Base-by-base conservation (phyloP, 1,284 basidiomycete genomes). In the Vanrija pseudolonga region DNA sequence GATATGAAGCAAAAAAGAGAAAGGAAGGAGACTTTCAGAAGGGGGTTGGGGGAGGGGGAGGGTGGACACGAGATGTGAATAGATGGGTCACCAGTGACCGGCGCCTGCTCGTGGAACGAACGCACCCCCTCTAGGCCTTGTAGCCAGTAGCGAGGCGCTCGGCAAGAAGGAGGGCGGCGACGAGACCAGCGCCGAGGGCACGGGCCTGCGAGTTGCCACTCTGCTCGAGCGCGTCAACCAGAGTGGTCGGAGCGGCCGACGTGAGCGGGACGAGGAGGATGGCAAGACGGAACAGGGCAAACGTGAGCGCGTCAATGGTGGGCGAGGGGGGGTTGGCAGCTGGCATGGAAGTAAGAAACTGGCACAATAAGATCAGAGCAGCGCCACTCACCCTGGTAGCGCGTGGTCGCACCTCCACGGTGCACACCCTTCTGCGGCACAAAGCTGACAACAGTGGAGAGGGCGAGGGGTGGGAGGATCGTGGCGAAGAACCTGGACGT, bases 191-290 rank as follows among this genome's bases (percentile, higher is more conserved):
- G 12, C 64, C 67, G 9, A 77, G 60, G 2, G 69, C 73, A 23
- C 75, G 61, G n/a, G 63, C 71, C 42, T 72, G 67, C 1, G 66
- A 40, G 54, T 71, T 67, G 22, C 73, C 75, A 14, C 64, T 63
- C 41, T 69, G 56, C 55, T 70, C 68, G 23, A 76, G 61, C 4
- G 71, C 66, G 41, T 70, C 66, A 19, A 68, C 66, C 45, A 73
- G 62, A 1, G 61, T 50, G 3, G 61, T 57, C 6, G 75, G 73
- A 0, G 73, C 68, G 14, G 73, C 72, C 36, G 62, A 64, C 14
- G 71, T 74, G 11, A 77, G 66, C 6, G 73, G 71, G 43, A 68
- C 62, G 45, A 74, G 47, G 41, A 76, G 65, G 28, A 73, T 55
- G 3, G 68, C 69, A 18, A 74, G 61, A 20, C 75, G 65, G 66